Evolutionary conservation across 305 asterid species (phyloP), one percentile per base, ranked within the genome.

Genomic region (Rubia peregrina): DNA sequence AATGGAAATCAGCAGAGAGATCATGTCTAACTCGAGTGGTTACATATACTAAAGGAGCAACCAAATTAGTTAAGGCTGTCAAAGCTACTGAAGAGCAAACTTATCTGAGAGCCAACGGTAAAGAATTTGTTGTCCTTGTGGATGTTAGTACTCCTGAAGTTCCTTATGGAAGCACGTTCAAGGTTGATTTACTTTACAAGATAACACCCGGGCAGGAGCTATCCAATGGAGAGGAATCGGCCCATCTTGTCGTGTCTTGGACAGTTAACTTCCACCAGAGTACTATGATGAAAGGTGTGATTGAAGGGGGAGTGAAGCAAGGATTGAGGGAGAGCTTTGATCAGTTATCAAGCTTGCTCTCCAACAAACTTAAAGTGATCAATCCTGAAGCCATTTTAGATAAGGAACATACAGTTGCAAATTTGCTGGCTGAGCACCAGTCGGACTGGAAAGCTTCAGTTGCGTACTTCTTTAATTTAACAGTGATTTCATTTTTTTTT

Each of bases 61-160:
- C 87, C 80, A 91, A 83, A 81, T 56, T 94, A 80, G 68, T 91
- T 69, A 94, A 77, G 83, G 95, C 98, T 73, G 74, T 91, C 81
- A 91, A 85, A 87, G 81, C 99, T 33, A 87, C 76, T 0, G 98
- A 94, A 86, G 99, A 94, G 76, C 99, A 91, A 66, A 80, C 80
- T 1, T 94, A 88, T 74, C 59, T 91, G 83, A 88, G 82, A 86
- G 96, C 90, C 43, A 95, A 91, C 79, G 95, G 90, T 46, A 88
- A 85, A 74, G 65, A 68, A 49, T 91, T 87, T 85, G 89, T 88
- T 42, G 85, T 94, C 64, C 81, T 87, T 44, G 79, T 89, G 26
- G 68, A 69, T 78, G 99, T 87, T 77, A 86, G 88, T 81, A 94
- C 97, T 71, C 99, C 96, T 14, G 99, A 94, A 79, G 98, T 96